phyloP scores from a whole-genome alignment of 371 early-diverging fungal species.

The Apophysomyces ossiformis region DNA sequence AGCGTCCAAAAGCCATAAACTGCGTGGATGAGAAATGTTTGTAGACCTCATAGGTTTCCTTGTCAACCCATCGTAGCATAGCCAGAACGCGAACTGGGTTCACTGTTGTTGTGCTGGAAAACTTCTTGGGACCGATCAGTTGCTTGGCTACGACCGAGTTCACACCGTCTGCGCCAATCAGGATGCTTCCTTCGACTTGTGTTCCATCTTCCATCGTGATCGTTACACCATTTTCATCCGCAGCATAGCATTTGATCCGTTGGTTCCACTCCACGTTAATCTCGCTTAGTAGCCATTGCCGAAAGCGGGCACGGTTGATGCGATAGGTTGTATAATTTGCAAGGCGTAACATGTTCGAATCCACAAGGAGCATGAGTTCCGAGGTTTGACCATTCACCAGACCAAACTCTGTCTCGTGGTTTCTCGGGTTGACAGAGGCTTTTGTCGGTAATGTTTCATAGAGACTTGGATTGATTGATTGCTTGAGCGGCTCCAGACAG shows the following conservation, averaged over 20 bases:
- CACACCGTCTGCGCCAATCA: constrained; percentile 5
- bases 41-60: not conserved
- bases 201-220: constrained; percentile 1
- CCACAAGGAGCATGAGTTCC: not conserved
- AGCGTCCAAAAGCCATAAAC: not conserved
- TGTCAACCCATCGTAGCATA: constrained; percentile 9
- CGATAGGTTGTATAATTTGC: not conserved
- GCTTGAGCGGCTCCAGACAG: constrained; percentile 5
- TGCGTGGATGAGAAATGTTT: not conserved
- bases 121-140: constrained; percentile 19
- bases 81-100: constrained; percentile 17
- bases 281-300: not conserved
- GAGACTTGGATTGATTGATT: not conserved
- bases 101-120: constrained; percentile 13
- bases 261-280: not conserved
- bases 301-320: not conserved
- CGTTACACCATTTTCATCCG: not conserved
- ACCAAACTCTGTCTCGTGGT: constrained; percentile 14
- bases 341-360: not conserved
- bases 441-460: not conserved
- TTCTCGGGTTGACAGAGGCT: constrained; percentile 22
- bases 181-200: not conserved
- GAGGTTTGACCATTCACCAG: not conserved
- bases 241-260: not conserved
- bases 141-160: constrained; percentile 6